Evolutionary conservation across 139 green algal species (phyloP).

Genomic region (Diplosphaera chodatii): DNA sequence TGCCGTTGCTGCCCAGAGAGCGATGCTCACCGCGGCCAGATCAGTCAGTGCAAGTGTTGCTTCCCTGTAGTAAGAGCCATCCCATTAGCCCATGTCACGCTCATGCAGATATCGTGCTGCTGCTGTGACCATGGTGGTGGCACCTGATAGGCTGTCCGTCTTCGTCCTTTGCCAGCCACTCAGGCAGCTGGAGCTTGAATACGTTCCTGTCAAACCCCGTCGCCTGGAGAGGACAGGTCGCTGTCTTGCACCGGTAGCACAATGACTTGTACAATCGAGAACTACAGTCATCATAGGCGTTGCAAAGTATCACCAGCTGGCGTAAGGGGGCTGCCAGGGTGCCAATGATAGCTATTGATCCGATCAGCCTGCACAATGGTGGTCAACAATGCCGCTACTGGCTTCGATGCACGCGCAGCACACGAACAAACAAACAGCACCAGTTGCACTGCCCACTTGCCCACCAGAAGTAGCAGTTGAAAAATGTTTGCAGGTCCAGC

Average conservation of each 20-base stretch:
- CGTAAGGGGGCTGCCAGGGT: constrained; percentile 33
- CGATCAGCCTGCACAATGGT: constrained; percentile 53
- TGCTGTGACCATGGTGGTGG: too few relatives aligned
- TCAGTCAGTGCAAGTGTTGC: constrained; percentile 25
- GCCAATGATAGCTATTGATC: constrained; percentile 45
- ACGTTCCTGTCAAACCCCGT: not conserved
- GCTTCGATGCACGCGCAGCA: too few relatives aligned
- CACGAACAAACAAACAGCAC: too few relatives aligned
- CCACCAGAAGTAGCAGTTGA: constrained; percentile 73
- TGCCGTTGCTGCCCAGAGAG: constrained; percentile 34
- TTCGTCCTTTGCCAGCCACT: not conserved
- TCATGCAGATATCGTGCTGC: too few relatives aligned
- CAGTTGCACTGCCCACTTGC: too few relatives aligned
- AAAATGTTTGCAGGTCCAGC: constrained; percentile 53
- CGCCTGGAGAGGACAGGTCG: not conserved
- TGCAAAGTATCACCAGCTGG: constrained; percentile 13
- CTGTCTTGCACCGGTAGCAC: too few relatives aligned
- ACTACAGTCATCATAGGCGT: too few relatives aligned
- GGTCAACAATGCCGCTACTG: too few relatives aligned
- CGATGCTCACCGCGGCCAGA: constrained; percentile 16
- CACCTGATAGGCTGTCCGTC: not conserved
- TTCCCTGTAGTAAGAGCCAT: too few relatives aligned
- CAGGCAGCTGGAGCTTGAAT: not conserved
- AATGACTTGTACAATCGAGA: too few relatives aligned
- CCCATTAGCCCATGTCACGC: too few relatives aligned